Evolutionary conservation across 345 rosid genomes (phyloP), one percentile per base, ranked within the genome.

Genomic region (Salix arbutifolia): DNA sequence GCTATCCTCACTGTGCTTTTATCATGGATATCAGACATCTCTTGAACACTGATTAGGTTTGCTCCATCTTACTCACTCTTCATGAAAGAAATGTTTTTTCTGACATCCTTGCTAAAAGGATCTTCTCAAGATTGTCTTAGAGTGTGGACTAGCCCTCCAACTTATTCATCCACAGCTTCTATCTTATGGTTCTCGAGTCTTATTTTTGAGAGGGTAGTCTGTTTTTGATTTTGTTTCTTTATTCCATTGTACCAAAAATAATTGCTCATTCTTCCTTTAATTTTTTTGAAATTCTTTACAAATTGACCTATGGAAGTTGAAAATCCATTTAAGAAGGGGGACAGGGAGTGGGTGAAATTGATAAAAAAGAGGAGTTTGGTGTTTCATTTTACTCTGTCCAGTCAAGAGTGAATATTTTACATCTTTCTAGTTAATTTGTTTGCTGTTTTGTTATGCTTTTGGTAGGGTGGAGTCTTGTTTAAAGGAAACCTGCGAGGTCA

Each of bases 401-500:
- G 26, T 70, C n/a, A 64, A 14, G 9, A 40, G 46, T 62, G 37
- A 8, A 64, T 48, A 3, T 65, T 67, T 50, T 40, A n/a, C 60
- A 38, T 66, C 4, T 65, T 75, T 70, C 26, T 40, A 33, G 56
- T 42, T 60, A 69, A 17, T 48, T 60, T 37, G 60, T 67, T 66
- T 42, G 66, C 33, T 60, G 61, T 33, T 40, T 38, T 46, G 35
- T 44, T 74, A 71, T 80, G 42, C 67, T 64, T 78, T 80, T 83
- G 79, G 65, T 77, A 93, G 99, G 96, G 91, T 52, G 98, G 98
- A 71, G 89, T 95, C 64, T 80, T 95, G 85, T 93, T 95, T 84
- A 95, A 91, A 87, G 99, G 99, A 72, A 95, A 95, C 75, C 86
- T 95, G 79, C 85, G 99, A 83, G 98, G 98, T 21, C 84, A 89